Evolutionary conservation across 208 protist genomes (phyloP).

Genomic region (Borovskyia barvae): DNA sequence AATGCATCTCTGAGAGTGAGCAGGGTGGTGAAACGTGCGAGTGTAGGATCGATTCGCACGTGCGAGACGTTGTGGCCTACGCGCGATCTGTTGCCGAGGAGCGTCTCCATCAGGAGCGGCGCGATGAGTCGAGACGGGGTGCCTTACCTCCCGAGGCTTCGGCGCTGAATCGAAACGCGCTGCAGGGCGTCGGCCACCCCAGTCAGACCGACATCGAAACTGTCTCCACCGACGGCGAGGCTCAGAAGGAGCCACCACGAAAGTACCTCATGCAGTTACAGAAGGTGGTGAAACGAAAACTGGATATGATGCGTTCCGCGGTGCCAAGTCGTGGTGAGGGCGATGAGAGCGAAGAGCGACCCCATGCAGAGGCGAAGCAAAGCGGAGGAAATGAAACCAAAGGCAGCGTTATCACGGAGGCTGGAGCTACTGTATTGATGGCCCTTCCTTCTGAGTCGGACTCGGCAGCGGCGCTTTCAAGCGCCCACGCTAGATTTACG

Average conservation of each 20-base stretch:
- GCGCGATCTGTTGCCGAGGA: conserved; percentile 12
- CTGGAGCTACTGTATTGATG: not conserved
- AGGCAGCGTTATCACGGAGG: not conserved
- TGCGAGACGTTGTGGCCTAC: conserved; percentile 26
- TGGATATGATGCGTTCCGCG: conserved; percentile 6
- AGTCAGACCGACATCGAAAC: too few species aligned
- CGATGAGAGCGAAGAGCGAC: not conserved
- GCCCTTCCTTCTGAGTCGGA: not conserved
- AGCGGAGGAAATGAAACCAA: not conserved
- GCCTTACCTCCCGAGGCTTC: not conserved
- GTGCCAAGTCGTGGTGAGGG: not conserved
- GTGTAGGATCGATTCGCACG: conserved; percentile 3
- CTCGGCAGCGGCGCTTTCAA: not conserved
- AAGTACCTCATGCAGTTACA: too few species aligned
- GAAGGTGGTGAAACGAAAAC: conserved; percentile 17
- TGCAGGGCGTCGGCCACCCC: too few species aligned
- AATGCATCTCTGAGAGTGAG: too few species aligned
- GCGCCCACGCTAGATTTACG: conserved; percentile 15
- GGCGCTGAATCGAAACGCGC: not conserved
- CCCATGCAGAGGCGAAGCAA: not conserved
- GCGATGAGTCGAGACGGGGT: not conserved
- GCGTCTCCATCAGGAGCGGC: conserved; percentile 3
- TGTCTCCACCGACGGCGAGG: too few species aligned
- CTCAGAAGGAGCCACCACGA: too few species aligned
- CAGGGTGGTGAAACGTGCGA: not conserved